These are phyloP conservation scores for Bonnemaisonia californica DNA, from an alignment of 31 red algal genomes.

Conservation along the genomic window DNA sequence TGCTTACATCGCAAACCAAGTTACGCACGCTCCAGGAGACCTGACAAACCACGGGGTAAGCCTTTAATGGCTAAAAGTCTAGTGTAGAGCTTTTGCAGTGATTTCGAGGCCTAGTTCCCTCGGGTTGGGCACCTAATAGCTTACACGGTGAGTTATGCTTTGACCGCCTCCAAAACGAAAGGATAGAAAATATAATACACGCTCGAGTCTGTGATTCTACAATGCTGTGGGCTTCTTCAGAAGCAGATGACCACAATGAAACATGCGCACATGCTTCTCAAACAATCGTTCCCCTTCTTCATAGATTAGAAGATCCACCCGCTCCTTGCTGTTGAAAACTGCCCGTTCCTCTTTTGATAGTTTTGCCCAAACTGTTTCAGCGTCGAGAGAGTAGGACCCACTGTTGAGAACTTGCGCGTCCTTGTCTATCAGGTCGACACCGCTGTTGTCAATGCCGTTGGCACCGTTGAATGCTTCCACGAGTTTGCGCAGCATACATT, in stretches of 20 bases:
- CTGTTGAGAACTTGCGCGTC: conserved; percentile 27
- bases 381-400: conserved; percentile 45
- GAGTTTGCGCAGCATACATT: conserved; percentile 54
- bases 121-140: too few species aligned
- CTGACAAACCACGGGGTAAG: too few species aligned
- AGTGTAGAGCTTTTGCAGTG: too few species aligned
- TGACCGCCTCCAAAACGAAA: too few species aligned
- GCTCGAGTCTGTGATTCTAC: too few species aligned
- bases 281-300: conserved; percentile 50
- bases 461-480: conserved; percentile 38
- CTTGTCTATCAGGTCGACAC: conserved; percentile 22
- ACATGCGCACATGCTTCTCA: conserved; percentile 31
- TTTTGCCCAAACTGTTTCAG: conserved; percentile 31
- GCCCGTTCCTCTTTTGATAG: conserved; percentile 35
- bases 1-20: too few species aligned
- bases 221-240: too few species aligned
- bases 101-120: too few species aligned
- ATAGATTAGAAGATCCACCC: conserved; percentile 60
- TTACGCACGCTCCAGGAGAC: too few species aligned
- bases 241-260: conserved; percentile 15
- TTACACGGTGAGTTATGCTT: too few species aligned
- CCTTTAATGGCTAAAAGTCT: too few species aligned
- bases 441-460: conserved; percentile 30
- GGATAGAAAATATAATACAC: too few species aligned
- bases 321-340: conserved; percentile 48